Base-by-base conservation (phyloP, 2,329 filamentous ascomycete species). In the Cordyceps farinosa region DNA sequence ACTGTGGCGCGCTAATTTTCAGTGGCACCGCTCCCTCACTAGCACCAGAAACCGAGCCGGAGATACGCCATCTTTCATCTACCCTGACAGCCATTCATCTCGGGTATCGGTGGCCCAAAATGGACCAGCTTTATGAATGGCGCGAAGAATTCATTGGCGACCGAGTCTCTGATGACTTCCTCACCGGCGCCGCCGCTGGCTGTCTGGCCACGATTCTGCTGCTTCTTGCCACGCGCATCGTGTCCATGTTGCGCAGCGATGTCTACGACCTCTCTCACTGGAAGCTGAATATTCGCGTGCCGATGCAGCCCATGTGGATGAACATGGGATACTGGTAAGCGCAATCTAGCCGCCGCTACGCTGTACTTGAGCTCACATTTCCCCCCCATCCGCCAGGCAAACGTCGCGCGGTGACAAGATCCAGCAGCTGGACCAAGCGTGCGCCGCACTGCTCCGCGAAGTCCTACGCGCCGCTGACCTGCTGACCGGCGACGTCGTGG, bases 261-360 rank as follows among this genome's bases (percentile, higher is more conserved):
- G 65, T 72, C 13, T 86, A 86, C 66, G 79, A 80, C 1, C 72
- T 86, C 7, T 80, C 82, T 22, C 84, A 86, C 75, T 84, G 82
- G 66, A 79, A 82, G 65, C 77, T 86, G 55, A 84, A 86, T 67
- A 66, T 84, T 29, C 72, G 76, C 22, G 69, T 81, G 1, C 79
- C 80, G 1, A 73, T 79, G 2, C 68, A 70, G 5, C 78, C 77
- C n/a, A 84, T 86, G 83, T 87, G 84, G 84, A 87, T 87, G 83
- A 87, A 86, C 63, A 80, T 87, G 73, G 84, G 84, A 0, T 86
- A 83, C 65, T 87, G 84, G 84, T 80, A 79, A 69, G 80, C 75
- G 1, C n/a, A 8, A 0, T 3, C 17, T 27, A 15, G 15, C 13
- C 27, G 22, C 36, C 10, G 40, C 40, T 11, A 8, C 29, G 27